phyloP scores from a whole-genome alignment of 2,329 filamentous ascomycete species.

The Beauveria caledonica region DNA sequence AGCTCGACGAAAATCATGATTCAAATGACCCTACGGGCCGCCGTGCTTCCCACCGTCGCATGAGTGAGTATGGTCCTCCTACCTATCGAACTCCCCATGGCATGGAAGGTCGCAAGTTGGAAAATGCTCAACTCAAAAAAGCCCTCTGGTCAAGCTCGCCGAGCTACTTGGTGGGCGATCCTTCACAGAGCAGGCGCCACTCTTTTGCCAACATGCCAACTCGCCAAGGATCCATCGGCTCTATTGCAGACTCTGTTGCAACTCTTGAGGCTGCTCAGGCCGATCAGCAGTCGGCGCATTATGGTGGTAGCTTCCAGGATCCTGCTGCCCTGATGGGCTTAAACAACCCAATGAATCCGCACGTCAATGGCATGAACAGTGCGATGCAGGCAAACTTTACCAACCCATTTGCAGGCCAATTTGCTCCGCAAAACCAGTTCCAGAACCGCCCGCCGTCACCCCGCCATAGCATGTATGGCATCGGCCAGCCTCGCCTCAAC shows the following conservation, averaged over 20 bases:
- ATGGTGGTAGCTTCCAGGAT: conserved; percentile 32
- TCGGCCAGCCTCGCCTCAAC: conserved; percentile 53
- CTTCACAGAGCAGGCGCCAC: conserved; percentile 68
- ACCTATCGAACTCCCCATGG: conserved; percentile 40
- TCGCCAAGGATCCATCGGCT: conserved; percentile 55
- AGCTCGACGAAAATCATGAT: conserved; percentile 56
- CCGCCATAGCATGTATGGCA: conserved; percentile 52
- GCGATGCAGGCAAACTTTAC: conserved; percentile 17
- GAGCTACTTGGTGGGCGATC: conserved; percentile 56
- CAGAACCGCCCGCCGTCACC: conserved; percentile 49
- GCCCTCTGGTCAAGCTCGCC: conserved; percentile 64
- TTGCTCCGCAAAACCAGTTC: conserved; percentile 36
- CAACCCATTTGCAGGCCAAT: conserved; percentile 39
- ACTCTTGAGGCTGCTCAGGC: conserved; percentile 37
- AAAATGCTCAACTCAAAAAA: conserved; percentile 51
- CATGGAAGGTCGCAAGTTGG: conserved; percentile 54
- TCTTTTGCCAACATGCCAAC: conserved; percentile 67
- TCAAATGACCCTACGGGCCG: conserved; percentile 37
- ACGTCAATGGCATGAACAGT: conserved; percentile 18
- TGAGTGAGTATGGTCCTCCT: conserved; percentile 47
- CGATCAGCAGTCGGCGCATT: conserved; percentile 36
- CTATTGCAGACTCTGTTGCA: conserved; percentile 43
- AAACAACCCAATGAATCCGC: neutral
- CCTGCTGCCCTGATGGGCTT: conserved; percentile 22
- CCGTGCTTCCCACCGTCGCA: conserved; percentile 40